Evolutionary conservation across 805 yeast genomes (phyloP).

Genomic region (Yamadazyma sp.): DNA sequence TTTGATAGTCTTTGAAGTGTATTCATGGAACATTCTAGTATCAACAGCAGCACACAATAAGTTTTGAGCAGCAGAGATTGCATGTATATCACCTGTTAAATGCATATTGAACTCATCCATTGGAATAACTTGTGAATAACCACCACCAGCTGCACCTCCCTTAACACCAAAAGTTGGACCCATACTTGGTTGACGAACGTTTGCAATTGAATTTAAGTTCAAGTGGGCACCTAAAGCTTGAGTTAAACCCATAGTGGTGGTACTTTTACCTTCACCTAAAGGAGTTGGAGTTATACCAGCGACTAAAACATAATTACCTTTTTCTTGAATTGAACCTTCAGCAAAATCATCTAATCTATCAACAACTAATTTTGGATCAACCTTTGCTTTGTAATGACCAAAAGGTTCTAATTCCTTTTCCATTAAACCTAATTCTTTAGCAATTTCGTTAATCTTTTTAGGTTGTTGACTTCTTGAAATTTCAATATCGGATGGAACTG

Average conservation of each 20-base stretch:
- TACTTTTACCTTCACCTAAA: conserved; percentile 95
- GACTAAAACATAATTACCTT: conserved; percentile 87
- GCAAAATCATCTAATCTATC: conserved; percentile 62
- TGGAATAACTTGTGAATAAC: conserved; percentile 95
- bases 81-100: conserved; percentile 96
- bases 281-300: conserved; percentile 99
- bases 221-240: conserved; percentile 94
- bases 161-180: conserved; percentile 98
- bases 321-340: conserved; percentile 58
- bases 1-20: conserved; percentile 67
- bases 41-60: conserved; percentile 94
- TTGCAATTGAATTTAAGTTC: conserved; percentile 80
- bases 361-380: conserved; percentile 53
- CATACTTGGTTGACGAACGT: conserved; percentile 97
- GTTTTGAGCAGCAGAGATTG: conserved; percentile 91
- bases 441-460: conserved; percentile 71
- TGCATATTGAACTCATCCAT: conserved; percentile 99
- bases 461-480: conserved; percentile 89
- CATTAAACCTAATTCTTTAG: conserved; percentile 77
- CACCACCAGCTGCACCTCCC: conserved; percentile 99
- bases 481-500: conserved; percentile 90
- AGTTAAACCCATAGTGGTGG: conserved; percentile 95
- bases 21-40: conserved; percentile 94
- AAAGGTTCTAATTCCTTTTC: conserved; percentile 79
- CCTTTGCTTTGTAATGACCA: conserved; percentile 89